Percentiles rank a stretch among this genome's conserved stretches.
phyloP scores from a whole-genome alignment of 371 early-diverging fungal species.

The Haplosporangium sp. region DNA sequence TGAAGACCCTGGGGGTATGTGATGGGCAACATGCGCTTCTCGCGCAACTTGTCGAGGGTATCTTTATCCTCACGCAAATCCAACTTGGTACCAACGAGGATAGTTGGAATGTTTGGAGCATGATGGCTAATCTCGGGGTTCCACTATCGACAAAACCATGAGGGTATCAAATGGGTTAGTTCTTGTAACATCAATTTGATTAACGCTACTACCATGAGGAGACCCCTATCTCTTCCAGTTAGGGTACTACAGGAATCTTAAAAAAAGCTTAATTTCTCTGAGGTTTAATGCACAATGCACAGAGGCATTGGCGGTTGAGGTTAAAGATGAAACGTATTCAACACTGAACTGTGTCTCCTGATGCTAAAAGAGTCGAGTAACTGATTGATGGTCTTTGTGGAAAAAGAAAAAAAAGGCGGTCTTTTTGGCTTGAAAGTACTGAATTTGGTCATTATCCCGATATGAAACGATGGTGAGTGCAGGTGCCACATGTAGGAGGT shows the following conservation, averaged over 20 bases:
- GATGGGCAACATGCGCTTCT: constrained; percentile 93
- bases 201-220: no score
- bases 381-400: not conserved
- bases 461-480: not conserved
- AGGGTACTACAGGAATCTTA: not conserved
- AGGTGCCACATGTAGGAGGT: not conserved
- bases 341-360: not conserved
- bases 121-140: constrained; percentile 96
- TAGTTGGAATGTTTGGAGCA: constrained; percentile 93
- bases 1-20: constrained; percentile 89
- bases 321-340: constrained; percentile 1
- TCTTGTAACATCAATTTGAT: no score
- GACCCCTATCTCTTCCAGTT: no score
- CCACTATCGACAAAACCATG: constrained; percentile 73
- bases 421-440: not conserved
- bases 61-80: constrained; percentile 96
- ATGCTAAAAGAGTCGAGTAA: not conserved
- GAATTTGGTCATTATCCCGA: not conserved
- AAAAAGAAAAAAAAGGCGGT: not conserved
- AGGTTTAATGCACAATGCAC: not conserved
- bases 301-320: not conserved
- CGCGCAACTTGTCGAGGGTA: constrained; percentile 87
- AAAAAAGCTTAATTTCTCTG: not conserved
- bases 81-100: constrained; percentile 98
- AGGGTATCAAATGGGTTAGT: not conserved